Evolutionary conservation across 2,329 filamentous ascomycete genomes (phyloP).

Genomic region (Meredithiella fracta): DNA sequence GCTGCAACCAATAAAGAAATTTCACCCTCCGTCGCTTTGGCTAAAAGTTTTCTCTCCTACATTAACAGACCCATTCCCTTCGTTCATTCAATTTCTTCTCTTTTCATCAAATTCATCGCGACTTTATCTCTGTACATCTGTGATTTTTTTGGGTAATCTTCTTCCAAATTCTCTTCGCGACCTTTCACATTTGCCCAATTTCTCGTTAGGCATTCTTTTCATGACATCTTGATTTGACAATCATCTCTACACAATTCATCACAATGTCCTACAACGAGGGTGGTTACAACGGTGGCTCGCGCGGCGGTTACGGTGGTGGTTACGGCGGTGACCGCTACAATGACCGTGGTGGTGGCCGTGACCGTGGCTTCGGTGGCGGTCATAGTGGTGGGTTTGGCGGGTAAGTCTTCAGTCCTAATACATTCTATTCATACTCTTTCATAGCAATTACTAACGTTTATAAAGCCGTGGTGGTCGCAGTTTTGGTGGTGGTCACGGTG

Average conservation of each 20-base stretch:
- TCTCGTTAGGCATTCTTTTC: neutral
- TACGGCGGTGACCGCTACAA: constrained; percentile 19
- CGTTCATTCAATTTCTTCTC: constrained; percentile 4
- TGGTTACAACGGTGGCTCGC: constrained; percentile 21
- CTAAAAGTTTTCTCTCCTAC: constrained; percentile 7
- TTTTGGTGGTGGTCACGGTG: constrained; percentile 17
- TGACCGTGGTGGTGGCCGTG: constrained; percentile 25
- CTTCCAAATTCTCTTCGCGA: constrained; percentile 7
- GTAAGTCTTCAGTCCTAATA: constrained; percentile 20
- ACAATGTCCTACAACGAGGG: constrained; percentile 31
- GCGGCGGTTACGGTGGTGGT: constrained; percentile 20
- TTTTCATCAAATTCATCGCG: constrained; percentile 6
- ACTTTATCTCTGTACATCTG: constrained; percentile 1
- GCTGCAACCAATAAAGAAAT: neutral
- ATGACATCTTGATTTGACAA: neutral
- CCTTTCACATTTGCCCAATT: constrained; percentile 2
- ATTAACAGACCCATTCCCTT: neutral
- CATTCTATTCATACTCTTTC: neutral
- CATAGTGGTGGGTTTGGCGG: constrained; percentile 23
- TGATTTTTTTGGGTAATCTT: constrained; percentile 6
- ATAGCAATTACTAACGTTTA: constrained; percentile 22
- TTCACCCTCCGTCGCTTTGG: constrained; percentile 13
- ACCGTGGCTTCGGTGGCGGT: constrained; percentile 19
- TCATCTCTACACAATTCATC: neutral
- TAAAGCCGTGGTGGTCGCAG: constrained; percentile 23